Conservation (phyloP, 2,329 filamentous ascomycete genomes). For the Aphanocladium album region DNA sequence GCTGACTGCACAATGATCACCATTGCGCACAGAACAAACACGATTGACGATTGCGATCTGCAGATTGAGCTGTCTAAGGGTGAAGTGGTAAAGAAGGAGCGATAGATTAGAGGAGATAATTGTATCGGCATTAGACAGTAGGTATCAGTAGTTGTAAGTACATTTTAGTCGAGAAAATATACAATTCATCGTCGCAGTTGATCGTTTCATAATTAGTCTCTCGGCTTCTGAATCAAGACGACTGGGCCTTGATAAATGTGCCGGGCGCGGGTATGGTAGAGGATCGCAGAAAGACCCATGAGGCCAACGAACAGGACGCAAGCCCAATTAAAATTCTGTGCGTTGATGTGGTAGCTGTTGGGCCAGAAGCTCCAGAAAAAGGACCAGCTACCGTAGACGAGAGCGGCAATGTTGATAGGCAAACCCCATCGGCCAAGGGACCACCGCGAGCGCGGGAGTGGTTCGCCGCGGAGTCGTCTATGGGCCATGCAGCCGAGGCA, state of each 20-base stretch:
- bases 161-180: not conserved
- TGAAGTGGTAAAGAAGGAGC: not conserved
- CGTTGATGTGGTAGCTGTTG: conserved; percentile 13
- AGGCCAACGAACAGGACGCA: conserved; percentile 12
- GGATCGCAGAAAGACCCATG: not conserved
- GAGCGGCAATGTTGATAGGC: conserved; percentile 12
- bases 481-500: conserved; percentile 17
- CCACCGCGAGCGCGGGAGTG: conserved; percentile 14
- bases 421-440: conserved; percentile 16
- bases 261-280: conserved; percentile 1
- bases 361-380: conserved; percentile 20
- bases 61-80: not conserved
- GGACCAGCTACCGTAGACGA: conserved; percentile 12
- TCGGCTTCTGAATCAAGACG: not conserved
- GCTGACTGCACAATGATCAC: conserved; percentile 12
- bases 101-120: not conserved
- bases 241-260: conserved; percentile 5
- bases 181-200: not conserved
- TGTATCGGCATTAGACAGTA: not conserved
- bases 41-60: not conserved
- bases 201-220: not conserved
- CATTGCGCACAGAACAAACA: conserved; percentile 15
- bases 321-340: conserved; percentile 16
- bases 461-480: conserved; percentile 13
- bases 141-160: not conserved